These are phyloP conservation scores for Phaeophleospora eucalypticola DNA, from an alignment of 2,329 filamentous ascomycete species.

Conservation along the genomic window DNA sequence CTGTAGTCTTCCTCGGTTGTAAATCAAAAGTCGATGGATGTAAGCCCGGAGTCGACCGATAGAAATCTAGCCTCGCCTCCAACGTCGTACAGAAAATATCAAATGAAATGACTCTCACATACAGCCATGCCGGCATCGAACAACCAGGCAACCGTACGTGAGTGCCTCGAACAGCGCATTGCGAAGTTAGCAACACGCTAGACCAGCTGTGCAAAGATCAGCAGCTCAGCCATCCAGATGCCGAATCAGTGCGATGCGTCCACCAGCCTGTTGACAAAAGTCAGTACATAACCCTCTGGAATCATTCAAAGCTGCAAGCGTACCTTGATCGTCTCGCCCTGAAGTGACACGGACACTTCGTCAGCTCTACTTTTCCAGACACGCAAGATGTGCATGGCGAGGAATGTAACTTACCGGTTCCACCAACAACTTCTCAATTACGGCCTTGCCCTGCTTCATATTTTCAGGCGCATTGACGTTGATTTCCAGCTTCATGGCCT, in stretches of 20 bases:
- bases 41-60: no score
- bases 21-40: no score
- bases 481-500: slow-evolving; percentile 47
- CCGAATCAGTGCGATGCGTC: slow-evolving; percentile 29
- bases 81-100: no score
- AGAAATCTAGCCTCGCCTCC: no score
- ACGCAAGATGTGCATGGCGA: neutral
- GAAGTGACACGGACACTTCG: neutral
- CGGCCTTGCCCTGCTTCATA: slow-evolving; percentile 21
- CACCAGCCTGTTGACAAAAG: slow-evolving; percentile 26
- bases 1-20: no score
- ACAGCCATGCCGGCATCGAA: no score
- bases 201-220: no score
- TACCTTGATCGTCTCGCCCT: slow-evolving; percentile 34
- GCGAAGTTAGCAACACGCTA: no score
- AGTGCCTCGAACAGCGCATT: no score
- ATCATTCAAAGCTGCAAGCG: no score
- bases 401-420: slow-evolving; percentile 29
- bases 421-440: slow-evolving; percentile 41
- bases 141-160: no score
- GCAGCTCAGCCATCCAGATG: neutral
- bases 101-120: no score
- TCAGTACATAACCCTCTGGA: neutral
- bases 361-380: neutral
- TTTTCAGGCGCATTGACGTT: slow-evolving; percentile 39